Conservation (phyloP, 345 rosid species). For the Moricandia moricandioides region DNA sequence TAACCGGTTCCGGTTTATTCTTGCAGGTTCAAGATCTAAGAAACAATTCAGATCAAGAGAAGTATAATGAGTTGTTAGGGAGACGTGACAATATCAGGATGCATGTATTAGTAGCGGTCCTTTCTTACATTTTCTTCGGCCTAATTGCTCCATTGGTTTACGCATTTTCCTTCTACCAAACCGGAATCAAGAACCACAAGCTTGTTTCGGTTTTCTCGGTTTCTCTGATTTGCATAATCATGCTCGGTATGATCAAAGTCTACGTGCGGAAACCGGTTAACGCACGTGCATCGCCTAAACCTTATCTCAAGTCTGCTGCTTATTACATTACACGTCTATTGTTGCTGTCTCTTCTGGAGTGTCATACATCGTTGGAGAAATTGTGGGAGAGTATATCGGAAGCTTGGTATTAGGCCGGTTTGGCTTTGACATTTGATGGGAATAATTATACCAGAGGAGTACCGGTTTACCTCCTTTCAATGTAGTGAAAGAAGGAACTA, state of each 20-base stretch:
- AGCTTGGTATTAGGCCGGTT: conserved; percentile 36
- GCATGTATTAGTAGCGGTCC: conserved; percentile 49
- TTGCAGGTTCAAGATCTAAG: conserved; percentile 54
- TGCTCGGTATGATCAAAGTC: conserved; percentile 71
- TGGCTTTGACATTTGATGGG: conserved; percentile 3
- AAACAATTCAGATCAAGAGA: conserved; percentile 33
- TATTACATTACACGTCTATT: conserved; percentile 41
- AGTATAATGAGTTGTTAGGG: conserved; percentile 57
- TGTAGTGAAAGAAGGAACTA: neutral
- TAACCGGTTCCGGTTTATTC: neutral
- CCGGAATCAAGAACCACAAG: conserved; percentile 52
- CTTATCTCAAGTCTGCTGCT: conserved; percentile 49
- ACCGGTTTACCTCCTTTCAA: conserved; percentile 20
- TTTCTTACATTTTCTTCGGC: conserved; percentile 64
- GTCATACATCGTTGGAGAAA: conserved; percentile 56
- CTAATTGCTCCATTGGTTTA: conserved; percentile 61
- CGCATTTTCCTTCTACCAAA: conserved; percentile 54
- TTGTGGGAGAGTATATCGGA: conserved; percentile 43
- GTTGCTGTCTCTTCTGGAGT: conserved; percentile 55
- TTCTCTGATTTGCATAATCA: conserved; percentile 56
- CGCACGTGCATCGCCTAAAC: conserved; percentile 32
- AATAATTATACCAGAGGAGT: neutral
- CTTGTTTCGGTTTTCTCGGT: conserved; percentile 53
- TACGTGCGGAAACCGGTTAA: conserved; percentile 41
- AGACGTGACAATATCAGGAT: conserved; percentile 41